phyloP scores from a whole-genome alignment of 768 basidiomycete genomes.

The Saitozyma podzolica region DNA sequence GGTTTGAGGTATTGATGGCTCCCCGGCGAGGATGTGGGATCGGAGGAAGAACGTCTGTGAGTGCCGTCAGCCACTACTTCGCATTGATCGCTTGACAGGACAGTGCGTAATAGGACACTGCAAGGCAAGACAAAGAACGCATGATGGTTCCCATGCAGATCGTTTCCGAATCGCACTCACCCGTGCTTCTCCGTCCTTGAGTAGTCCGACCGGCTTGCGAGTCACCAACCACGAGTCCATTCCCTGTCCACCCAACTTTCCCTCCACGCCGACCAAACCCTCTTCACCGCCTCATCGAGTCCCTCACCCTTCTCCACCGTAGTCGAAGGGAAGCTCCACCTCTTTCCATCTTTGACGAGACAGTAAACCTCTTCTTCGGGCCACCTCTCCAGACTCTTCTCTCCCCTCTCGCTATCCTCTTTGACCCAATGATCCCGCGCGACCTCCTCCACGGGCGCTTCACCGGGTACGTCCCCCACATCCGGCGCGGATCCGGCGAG shows the following conservation, averaged over 20 bases:
- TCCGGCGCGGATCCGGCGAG: slow-evolving; percentile 57
- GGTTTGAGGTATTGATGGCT: slow-evolving; percentile 64
- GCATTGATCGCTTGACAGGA: background rate
- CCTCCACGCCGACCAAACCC: slow-evolving; percentile 63
- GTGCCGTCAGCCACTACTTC: background rate
- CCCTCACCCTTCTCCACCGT: slow-evolving; percentile 64
- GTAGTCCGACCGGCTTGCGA: slow-evolving; percentile 79
- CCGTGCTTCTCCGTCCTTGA: slow-evolving; percentile 52
- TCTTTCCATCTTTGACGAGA: slow-evolving; percentile 60
- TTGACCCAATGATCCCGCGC: slow-evolving; percentile 27
- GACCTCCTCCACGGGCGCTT: slow-evolving; percentile 34
- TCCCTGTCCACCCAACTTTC: slow-evolving; percentile 62
- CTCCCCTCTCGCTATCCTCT: slow-evolving; percentile 53
- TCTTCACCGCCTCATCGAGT: slow-evolving; percentile 78
- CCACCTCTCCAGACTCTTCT: slow-evolving; percentile 71
- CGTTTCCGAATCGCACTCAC: slow-evolving; percentile 18
- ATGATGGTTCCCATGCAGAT: background rate
- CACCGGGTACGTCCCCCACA: slow-evolving; percentile 50
- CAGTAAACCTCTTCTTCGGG: slow-evolving; percentile 87
- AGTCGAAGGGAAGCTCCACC: slow-evolving; percentile 83
- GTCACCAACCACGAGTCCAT: slow-evolving; percentile 97
- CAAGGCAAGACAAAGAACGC: background rate
- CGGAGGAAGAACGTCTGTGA: slow-evolving; percentile 89
- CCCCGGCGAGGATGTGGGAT: slow-evolving; percentile 86
- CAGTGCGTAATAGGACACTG: too few species aligned